Evolutionary conservation across 169 alveolate genomes (phyloP), one percentile per base, ranked within the genome.

Genomic region (Sarcocystis neurona): DNA sequence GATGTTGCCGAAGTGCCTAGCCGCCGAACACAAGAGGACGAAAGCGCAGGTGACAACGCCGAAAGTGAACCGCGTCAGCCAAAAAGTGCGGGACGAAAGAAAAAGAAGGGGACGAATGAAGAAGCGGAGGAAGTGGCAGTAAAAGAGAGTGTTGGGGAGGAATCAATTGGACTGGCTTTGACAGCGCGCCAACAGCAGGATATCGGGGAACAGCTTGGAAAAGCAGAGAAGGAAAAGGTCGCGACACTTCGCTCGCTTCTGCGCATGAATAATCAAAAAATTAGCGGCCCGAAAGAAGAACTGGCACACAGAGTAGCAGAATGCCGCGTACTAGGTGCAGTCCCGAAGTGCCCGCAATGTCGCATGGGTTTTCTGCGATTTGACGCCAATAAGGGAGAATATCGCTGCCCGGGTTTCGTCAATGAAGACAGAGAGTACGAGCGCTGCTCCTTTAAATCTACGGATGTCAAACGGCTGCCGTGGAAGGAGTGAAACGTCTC

Each of bases 341-440:
- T 89, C 48, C 95, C 95, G 0, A 91, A 89, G 37, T 93, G 95
- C 85, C 77, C 94, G 0, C 60, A 43, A 43, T 93, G 95, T 60
- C 87, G 89, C 60, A 93, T 91, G 18, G 95, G 95, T 27, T 48
- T 66, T 60, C 90, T 87, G n/a, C 90, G 85, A 46, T 89, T 93
- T 44, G 90, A 93, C 79, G 53, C 41, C 44, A 46, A 82, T 37
- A 85, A 56, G 6, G 92, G 92, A 2, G 80, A 63, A 32, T 93
- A 93, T 85, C 58, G 84, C 56, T 93, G 95, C 70, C 84, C 90
- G 32, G 95, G 95, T 4, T 93, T 27, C 39, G 8, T 72, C 34
- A 56, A 72, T 43, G 46, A 37, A 0, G 50, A 72, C 39, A 56
- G 82, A 27, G 82, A 72, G 43, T 72, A 72, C 53, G 34, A 43